Conservation (phyloP, 2,329 filamentous ascomycete species). For the Claviceps capensis region DNA sequence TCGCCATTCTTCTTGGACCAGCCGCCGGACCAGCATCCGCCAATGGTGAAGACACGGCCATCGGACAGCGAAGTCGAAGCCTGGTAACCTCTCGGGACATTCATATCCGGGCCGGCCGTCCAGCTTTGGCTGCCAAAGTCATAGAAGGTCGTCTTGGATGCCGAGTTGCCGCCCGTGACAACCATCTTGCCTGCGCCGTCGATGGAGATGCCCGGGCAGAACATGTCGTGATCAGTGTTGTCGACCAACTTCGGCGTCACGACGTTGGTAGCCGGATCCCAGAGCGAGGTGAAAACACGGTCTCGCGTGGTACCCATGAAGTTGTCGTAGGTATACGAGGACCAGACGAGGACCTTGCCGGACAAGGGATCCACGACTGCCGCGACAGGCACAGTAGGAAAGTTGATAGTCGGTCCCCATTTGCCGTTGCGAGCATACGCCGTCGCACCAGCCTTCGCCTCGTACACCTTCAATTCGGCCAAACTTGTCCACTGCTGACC, state of each 20-base stretch:
- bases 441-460: slow-evolving; percentile 11
- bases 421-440: slow-evolving; percentile 13
- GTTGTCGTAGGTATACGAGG: slow-evolving; percentile 7
- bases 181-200: slow-evolving; percentile 34
- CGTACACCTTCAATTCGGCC: slow-evolving; percentile 19
- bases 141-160: slow-evolving; percentile 34
- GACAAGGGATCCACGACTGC: slow-evolving; percentile 3
- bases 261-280: slow-evolving; percentile 8
- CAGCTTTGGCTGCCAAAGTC: slow-evolving; percentile 24
- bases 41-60: slow-evolving; percentile 43
- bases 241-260: slow-evolving; percentile 17
- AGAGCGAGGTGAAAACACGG: slow-evolving; percentile 8
- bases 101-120: slow-evolving; percentile 26
- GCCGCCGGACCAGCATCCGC: slow-evolving; percentile 38
- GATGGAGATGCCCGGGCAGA: slow-evolving; percentile 34
- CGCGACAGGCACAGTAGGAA: slow-evolving; percentile 21
- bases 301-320: slow-evolving; percentile 6
- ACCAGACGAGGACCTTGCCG: slow-evolving; percentile 5
- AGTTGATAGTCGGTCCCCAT: slow-evolving; percentile 22
- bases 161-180: slow-evolving; percentile 39
- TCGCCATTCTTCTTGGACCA: slow-evolving; percentile 41
- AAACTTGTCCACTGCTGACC: slow-evolving; percentile 18
- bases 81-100: slow-evolving; percentile 37
- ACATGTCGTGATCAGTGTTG: slow-evolving; percentile 39
- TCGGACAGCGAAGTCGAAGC: slow-evolving; percentile 34